phyloP scores from a whole-genome alignment of 2,329 filamentous ascomycete genomes.

The Ophiosphaerella herpotricha region DNA sequence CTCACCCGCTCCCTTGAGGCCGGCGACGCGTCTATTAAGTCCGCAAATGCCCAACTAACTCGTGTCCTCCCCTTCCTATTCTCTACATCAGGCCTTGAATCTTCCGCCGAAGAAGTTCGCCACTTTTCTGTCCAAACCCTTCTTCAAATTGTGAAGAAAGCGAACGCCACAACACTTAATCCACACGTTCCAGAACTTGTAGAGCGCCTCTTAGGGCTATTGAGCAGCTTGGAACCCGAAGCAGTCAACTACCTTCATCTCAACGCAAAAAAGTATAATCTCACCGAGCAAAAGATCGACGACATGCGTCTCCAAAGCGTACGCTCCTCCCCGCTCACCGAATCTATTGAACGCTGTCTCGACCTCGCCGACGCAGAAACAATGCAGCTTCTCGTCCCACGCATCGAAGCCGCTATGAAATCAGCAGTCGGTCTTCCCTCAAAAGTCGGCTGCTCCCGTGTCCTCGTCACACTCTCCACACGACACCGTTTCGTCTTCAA shows the following conservation, averaged over 20 bases:
- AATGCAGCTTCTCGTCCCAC: constrained; percentile 75
- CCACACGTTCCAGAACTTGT: constrained; percentile 83
- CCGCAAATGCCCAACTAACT: constrained; percentile 78
- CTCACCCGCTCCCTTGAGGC: constrained; percentile 85
- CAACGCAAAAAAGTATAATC: constrained; percentile 79
- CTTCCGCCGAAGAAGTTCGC: constrained; percentile 84
- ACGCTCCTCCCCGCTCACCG: constrained; percentile 84
- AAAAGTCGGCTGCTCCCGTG: constrained; percentile 86
- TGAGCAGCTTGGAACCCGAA: constrained; percentile 88
- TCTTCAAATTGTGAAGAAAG: constrained; percentile 87
- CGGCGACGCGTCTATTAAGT: constrained; percentile 67
- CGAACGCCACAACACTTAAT: constrained; percentile 72
- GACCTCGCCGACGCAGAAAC: constrained; percentile 78
- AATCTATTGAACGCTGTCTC: constrained; percentile 87
- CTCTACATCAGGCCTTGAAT: constrained; percentile 87
- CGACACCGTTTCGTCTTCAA: constrained; percentile 75
- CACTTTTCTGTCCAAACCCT: constrained; percentile 79
- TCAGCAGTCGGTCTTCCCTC: constrained; percentile 87
- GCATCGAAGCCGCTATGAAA: constrained; percentile 79
- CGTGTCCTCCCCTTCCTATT: constrained; percentile 89
- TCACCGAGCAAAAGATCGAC: constrained; percentile 88
- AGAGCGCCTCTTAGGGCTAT: constrained; percentile 75
- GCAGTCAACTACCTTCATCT: constrained; percentile 91
- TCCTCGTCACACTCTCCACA: constrained; percentile 83
- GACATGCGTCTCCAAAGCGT: constrained; percentile 81